Base-by-base conservation (phyloP, 371 early-diverging fungal genomes). In the Mortierella sp. region DNA sequence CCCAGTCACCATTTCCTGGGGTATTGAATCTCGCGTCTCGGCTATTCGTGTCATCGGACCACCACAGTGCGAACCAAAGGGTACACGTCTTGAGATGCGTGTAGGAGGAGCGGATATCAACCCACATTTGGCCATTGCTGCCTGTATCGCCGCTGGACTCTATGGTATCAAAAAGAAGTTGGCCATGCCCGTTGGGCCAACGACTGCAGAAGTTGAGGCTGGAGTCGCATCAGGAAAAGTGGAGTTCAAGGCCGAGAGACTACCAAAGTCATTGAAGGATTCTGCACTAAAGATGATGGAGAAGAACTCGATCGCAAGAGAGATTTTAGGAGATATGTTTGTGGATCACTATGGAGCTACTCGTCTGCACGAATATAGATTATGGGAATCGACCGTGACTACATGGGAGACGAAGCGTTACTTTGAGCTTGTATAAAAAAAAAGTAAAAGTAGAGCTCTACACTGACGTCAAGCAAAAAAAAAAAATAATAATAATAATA, bases 81-180 rank as follows among this genome's bases (percentile, higher is more conserved):
- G 92, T 3, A 91, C 93, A 0, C 88, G 96, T 45, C 69, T 96
- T 48, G 96, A 96, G 87, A 84, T 92, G 91, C 90, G 96, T 32
- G 95, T 95, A 0, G 82, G 93, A 16, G 96, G 96, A 2, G 93
- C 95, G 22, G 96, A 96, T 79, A 90, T 92, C 62, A 96, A 95
- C 76, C 88, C 94, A 22, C 93, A 94, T 76, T 71, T 96, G 52
- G 94, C 92, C 0, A 87, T 94, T 58, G 92, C 94, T 11, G 94
- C 93, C n/a, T 88, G 93, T 22, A 75, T 95, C 1, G 94, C 92
- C n/a, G 89, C 91, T 71, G 96, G 96, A 5, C 81, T 90, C 16
- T 92, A 92, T 77, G 96, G 95, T 6, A 91, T 96, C 65, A 78
- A 84, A 48, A 89, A 92, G 58, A 84, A 89, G 53, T 84, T 94